Percentiles rank a stretch among this genome's conserved stretches.
These are phyloP conservation scores for Penicillium dipodomyicola DNA, from an alignment of 495 filamentous ascomycete genomes.

Conservation along the genomic window DNA sequence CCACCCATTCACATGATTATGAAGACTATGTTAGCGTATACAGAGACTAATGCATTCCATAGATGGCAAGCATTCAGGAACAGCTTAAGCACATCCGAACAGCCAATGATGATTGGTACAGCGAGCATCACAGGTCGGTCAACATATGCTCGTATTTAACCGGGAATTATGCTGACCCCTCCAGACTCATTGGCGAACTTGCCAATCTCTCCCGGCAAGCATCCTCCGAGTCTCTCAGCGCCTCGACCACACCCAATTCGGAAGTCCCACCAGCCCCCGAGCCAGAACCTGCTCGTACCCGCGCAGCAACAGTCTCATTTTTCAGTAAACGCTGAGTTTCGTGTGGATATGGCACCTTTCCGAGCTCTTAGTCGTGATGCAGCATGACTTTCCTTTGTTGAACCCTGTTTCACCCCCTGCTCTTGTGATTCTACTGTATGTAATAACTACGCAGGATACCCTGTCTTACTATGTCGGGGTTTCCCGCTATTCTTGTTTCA, in stretches of 20 bases:
- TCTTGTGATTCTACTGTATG: constrained; percentile 38
- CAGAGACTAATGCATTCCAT: constrained; percentile 27
- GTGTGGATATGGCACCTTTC: background rate
- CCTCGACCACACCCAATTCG: constrained; percentile 35
- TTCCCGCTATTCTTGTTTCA: constrained; percentile 11
- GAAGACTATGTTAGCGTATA: constrained; percentile 19
- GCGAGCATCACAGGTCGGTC: constrained; percentile 45
- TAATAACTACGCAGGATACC: constrained; percentile 46
- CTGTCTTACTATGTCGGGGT: constrained; percentile 20
- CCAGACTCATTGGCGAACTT: constrained; percentile 45
- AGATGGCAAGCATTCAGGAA: constrained; percentile 54
- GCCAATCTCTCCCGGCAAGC: constrained; percentile 38
- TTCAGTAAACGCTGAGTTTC: constrained; percentile 11
- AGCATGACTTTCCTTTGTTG: constrained; percentile 26
- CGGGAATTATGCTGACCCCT: constrained; percentile 2
- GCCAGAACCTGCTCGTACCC: constrained; percentile 22
- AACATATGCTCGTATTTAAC: background rate
- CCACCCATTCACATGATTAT: constrained; percentile 37
- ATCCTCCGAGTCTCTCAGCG: constrained; percentile 35
- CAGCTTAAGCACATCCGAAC: constrained; percentile 51
- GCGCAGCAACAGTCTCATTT: constrained; percentile 13
- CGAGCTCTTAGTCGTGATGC: constrained; percentile 9
- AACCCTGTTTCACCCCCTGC: constrained; percentile 27
- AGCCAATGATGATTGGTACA: constrained; percentile 47
- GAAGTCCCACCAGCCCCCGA: constrained; percentile 24